These are phyloP conservation scores for Russula sp. DNA, from an alignment of 768 basidiomycete genomes.

Conservation along the genomic window DNA sequence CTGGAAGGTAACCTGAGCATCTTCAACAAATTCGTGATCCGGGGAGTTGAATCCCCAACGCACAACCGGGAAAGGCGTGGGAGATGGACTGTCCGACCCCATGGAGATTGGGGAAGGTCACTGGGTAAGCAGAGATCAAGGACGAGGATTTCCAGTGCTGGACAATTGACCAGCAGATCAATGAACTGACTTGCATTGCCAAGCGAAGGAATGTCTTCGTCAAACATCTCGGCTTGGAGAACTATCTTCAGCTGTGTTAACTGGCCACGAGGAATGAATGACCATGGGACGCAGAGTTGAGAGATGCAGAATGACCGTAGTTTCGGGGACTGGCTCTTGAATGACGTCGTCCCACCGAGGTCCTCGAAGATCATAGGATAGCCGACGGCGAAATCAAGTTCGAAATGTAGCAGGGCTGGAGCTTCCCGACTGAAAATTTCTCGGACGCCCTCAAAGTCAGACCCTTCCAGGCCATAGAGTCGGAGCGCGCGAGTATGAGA, in stretches of 20 bases:
- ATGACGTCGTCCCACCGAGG: background rate
- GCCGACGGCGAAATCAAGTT: background rate
- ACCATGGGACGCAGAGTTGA: background rate
- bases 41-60: background rate
- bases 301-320: background rate
- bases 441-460: background rate
- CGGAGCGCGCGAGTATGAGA: conserved; percentile 16
- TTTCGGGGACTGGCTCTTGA: background rate
- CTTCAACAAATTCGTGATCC: conserved; percentile 11
- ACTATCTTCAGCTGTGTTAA: background rate
- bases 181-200: background rate
- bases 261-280: background rate
- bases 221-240: background rate
- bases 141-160: conserved; percentile 7
- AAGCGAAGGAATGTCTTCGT: background rate
- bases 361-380: background rate
- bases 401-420: conserved; percentile 12
- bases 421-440: conserved; percentile 1
- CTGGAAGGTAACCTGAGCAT: conserved; percentile 5
- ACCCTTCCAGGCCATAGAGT: background rate
- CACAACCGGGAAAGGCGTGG: conserved; percentile 10
- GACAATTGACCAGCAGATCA: conserved; percentile 2
- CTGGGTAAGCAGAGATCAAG: conserved; percentile 11
- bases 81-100: conserved; percentile 3
- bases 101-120: background rate